A percentile compares a stretch with the other conserved stretches of the same genome.
These are phyloP conservation scores for Eucalyptus leucophloia DNA, from an alignment of 345 rosid species.

Conservation along the genomic window DNA sequence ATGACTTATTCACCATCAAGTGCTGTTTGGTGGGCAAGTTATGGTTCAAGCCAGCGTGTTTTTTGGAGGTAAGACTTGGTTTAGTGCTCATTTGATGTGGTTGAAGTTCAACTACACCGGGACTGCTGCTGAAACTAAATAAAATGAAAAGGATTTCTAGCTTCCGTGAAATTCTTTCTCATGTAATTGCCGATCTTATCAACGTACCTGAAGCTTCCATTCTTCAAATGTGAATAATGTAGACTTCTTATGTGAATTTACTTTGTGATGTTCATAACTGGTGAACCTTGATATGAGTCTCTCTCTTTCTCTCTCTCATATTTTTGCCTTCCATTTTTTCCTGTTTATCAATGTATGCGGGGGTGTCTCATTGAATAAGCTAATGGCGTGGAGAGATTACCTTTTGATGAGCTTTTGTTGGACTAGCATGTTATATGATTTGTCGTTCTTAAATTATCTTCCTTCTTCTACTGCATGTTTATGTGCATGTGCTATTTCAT, in stretches of 20 bases:
- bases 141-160: background rate
- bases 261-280: background rate
- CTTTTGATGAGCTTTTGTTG: background rate
- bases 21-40: constrained; percentile 99
- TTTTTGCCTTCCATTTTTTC: background rate
- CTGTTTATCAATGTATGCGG: background rate
- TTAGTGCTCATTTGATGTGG: background rate
- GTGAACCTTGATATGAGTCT: background rate
- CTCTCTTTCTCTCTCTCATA: background rate
- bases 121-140: background rate
- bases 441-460: background rate
- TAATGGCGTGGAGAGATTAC: background rate
- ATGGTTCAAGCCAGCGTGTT: constrained; percentile 91
- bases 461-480: background rate
- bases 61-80: constrained; percentile 62
- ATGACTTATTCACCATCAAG: constrained; percentile 96
- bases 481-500: background rate
- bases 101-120: background rate
- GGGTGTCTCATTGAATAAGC: background rate
- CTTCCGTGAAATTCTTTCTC: background rate
- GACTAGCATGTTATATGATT: background rate
- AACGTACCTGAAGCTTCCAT: background rate
- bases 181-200: background rate
- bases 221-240: background rate
- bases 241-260: background rate